Base-by-base conservation (phyloP, 1,284 basidiomycete species). In the Sporisorium sorghi region DNA sequence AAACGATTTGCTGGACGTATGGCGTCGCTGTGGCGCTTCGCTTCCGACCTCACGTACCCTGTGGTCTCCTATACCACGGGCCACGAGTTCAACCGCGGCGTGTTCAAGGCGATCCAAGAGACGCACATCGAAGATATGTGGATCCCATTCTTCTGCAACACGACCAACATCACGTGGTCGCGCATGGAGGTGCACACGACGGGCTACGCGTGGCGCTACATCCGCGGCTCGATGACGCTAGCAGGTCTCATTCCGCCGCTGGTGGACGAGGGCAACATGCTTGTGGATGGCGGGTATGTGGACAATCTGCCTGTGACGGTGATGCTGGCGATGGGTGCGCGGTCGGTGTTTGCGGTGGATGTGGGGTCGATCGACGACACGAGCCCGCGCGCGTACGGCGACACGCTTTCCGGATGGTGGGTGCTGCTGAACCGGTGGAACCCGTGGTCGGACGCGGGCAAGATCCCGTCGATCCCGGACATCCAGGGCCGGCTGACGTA, bases 81-180 rank as follows among this genome's bases (percentile, higher is more conserved):
- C 76, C 69, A 89, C 83, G 73, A 75, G 48, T 78, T 73, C 75
- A 79, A 80, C 50, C 32, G 72, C 48, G 79, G 62, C 46, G 63
- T 70, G 43, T 53, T 74, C 46, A 73, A 73, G 47, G 63, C 69
- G 51, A 76, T 80, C 28, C 64, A 73, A 35, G 77, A 69, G 48
- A 59, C 53, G 55, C 75, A 81, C 85, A 97, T 99, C 58, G 95
- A 98, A 86, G 94, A 97, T 86, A 96, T 97, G 91, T 99, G 96
- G 97, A 88, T 99, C 5, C 96, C 97, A 2, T 99, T 91, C 87
- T 99, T 95, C 86, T 97, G 94, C 86, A 98, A 98, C 82, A 94
- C 95, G 8, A 97, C 97, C n/a, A 98, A 98, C 82, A 97, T 99
- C 83, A 95, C 92, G 53, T 94, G 93, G 63, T 97, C 94, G 11